Evolutionary conservation across 169 alveolate species (phyloP).

Genomic region (Babesia bigemina): DNA sequence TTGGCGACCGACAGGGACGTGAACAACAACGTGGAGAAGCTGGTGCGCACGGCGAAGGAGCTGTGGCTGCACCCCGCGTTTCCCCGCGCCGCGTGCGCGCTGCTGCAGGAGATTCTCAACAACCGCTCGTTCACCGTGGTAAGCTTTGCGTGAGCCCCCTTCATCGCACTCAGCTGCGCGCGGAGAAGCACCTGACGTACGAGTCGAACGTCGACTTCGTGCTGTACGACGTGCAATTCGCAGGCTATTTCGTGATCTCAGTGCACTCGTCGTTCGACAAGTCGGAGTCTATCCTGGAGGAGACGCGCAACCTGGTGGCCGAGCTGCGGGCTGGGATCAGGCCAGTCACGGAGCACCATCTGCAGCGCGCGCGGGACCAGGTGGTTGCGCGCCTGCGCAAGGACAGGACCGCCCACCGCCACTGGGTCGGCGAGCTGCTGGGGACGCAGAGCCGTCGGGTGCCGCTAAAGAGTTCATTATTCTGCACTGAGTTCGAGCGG

Average conservation of each 20-base stretch:
- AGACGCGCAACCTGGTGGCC: slow-evolving; percentile 57
- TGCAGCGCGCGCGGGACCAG: slow-evolving; percentile 45
- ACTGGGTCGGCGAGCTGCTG: slow-evolving; percentile 39
- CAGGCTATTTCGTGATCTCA: slow-evolving; percentile 77
- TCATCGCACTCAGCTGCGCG: slow-evolving; percentile 68
- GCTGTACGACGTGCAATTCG: slow-evolving; percentile 78
- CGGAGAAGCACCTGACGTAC: slow-evolving; percentile 83
- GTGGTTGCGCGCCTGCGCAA: slow-evolving; percentile 27
- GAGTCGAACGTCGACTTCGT: slow-evolving; percentile 81
- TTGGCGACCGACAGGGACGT: slow-evolving; percentile 3
- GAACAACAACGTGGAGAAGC: slow-evolving; percentile 31
- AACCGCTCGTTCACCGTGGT: slow-evolving; percentile 56
- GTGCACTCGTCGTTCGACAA: slow-evolving; percentile 78
- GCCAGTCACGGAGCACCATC: slow-evolving; percentile 34
- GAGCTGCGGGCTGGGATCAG: slow-evolving; percentile 51
- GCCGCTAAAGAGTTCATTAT: slow-evolving; percentile 38
- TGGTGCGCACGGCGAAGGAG: slow-evolving; percentile 48
- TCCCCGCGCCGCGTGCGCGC: slow-evolving; percentile 66
- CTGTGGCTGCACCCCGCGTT: slow-evolving; percentile 69
- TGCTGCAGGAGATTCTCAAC: slow-evolving; percentile 50
- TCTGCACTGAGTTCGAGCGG: slow-evolving; percentile 49
- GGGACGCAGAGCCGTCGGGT: slow-evolving; percentile 57
- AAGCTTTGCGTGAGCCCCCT: background rate
- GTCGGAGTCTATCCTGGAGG: slow-evolving; percentile 66
- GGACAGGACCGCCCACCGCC: slow-evolving; percentile 19